A percentile compares a stretch with the other conserved stretches of the same genome.
These are phyloP conservation scores for Penicillium ucsense DNA, from an alignment of 495 filamentous ascomycete species.

Conservation along the genomic window DNA sequence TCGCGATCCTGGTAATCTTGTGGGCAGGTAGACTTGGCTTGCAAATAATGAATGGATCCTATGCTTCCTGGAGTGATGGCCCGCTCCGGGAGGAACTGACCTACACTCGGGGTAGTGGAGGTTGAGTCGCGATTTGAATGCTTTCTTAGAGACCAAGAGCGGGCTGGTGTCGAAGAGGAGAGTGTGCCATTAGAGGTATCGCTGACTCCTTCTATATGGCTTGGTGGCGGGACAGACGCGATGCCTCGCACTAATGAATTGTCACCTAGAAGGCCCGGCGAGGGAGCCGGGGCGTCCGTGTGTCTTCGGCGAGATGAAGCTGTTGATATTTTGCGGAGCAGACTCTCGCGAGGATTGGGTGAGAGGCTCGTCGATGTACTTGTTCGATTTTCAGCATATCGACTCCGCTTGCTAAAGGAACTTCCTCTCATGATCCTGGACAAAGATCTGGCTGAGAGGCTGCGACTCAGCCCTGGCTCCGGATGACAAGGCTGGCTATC, in stretches of 20 bases:
- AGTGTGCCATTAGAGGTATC: constrained; percentile 15
- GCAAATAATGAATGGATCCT: constrained; percentile 26
- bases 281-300: constrained; percentile 31
- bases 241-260: constrained; percentile 5
- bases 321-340: constrained; percentile 12
- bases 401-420: constrained; percentile 27
- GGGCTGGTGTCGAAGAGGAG: background rate
- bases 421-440: constrained; percentile 23
- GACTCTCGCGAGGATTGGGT: constrained; percentile 12
- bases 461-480: constrained; percentile 10
- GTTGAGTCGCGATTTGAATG: constrained; percentile 12
- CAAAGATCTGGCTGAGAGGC: constrained; percentile 19
- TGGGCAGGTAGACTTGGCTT: constrained; percentile 25
- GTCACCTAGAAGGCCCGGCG: constrained; percentile 23
- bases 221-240: constrained; percentile 10
- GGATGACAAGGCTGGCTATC: constrained; percentile 2
- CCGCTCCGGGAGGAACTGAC: constrained; percentile 3
- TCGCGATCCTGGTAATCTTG: constrained; percentile 13
- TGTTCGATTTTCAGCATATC: constrained; percentile 20
- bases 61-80: constrained; percentile 10
- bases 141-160: constrained; percentile 2
- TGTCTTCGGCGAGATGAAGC: constrained; percentile 25
- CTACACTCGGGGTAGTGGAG: constrained; percentile 2
- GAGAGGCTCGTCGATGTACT: constrained; percentile 28
- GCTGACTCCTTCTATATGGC: constrained; percentile 26